A percentile compares a stretch with the other conserved stretches of the same genome.
Conservation (phyloP, 1,139 yeast genomes). For the Meyerozyma elateridarum region DNA sequence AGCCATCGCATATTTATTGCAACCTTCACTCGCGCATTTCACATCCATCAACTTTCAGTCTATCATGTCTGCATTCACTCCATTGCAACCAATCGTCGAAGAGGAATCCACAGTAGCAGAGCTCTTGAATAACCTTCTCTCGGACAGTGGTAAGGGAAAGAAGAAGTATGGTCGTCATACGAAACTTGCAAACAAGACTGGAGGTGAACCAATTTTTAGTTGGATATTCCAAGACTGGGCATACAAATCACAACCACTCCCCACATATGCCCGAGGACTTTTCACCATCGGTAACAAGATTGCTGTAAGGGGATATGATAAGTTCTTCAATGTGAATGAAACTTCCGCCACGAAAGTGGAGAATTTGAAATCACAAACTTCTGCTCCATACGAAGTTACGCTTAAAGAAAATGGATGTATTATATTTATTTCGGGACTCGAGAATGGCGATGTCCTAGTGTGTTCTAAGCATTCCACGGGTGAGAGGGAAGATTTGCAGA, state of each 20-base stretch:
- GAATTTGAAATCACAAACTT: slow-evolving; percentile 40
- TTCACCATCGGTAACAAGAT: slow-evolving; percentile 58
- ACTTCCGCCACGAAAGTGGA: slow-evolving; percentile 47
- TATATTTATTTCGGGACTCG: slow-evolving; percentile 71
- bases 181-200: slow-evolving; percentile 11
- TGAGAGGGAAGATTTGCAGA: slow-evolving; percentile 40
- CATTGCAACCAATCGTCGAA: no score
- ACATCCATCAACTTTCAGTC: no score
- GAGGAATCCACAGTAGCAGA: no score
- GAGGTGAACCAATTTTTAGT: slow-evolving; percentile 19
- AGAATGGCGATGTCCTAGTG: slow-evolving; percentile 68
- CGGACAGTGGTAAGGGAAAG: no score
- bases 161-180: no score
- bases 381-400: slow-evolving; percentile 78
- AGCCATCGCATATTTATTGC: no score
- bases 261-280: slow-evolving; percentile 79
- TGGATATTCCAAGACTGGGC: slow-evolving; percentile 95
- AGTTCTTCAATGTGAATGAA: slow-evolving; percentile 84
- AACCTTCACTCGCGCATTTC: no score
- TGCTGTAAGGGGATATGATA: slow-evolving; percentile 86
- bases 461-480: slow-evolving; percentile 93
- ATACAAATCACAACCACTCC: slow-evolving; percentile 54
- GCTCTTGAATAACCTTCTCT: no score
- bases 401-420: slow-evolving; percentile 94
- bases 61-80: no score